Percentiles rank a stretch among this genome's conserved stretches.
Conservation (phyloP, 345 rosid species). For the Melastoma malabathricum region DNA sequence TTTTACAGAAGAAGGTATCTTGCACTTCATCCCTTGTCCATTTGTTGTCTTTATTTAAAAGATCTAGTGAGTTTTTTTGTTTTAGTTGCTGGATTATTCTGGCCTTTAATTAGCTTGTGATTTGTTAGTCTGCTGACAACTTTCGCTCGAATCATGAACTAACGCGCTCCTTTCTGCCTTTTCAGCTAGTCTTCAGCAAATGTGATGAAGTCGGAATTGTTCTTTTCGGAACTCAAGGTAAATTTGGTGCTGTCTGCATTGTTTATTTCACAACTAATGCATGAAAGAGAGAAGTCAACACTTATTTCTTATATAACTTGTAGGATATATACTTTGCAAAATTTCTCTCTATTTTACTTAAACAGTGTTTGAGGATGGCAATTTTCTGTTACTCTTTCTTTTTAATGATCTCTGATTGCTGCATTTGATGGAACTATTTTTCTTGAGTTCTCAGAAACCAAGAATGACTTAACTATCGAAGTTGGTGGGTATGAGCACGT, state of each 20-base stretch:
- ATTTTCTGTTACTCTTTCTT: too few relatives aligned
- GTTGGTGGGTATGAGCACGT: constrained; percentile 84
- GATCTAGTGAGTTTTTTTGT: neutral
- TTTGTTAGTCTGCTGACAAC: neutral
- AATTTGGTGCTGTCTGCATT: neutral
- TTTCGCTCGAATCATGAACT: neutral
- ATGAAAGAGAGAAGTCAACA: too few relatives aligned
- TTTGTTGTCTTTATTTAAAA: constrained; percentile 2
- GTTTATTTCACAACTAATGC: neutral
- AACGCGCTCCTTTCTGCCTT: constrained; percentile 5
- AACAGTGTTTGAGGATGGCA: too few relatives aligned
- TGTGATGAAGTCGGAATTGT: constrained; percentile 76
- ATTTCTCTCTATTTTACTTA: too few relatives aligned
- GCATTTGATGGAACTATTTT: constrained; percentile 1
- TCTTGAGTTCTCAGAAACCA: constrained; percentile 32
- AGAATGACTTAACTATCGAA: constrained; percentile 62
- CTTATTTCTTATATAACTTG: too few relatives aligned
- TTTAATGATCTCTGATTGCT: too few relatives aligned
- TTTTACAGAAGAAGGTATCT: constrained; percentile 65
- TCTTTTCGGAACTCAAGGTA: constrained; percentile 80
- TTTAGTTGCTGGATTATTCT: neutral
- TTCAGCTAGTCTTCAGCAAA: constrained; percentile 66
- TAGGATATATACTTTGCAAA: too few relatives aligned
- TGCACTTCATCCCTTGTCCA: neutral
- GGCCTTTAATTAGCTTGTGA: constrained; percentile 9